These are phyloP conservation scores for Fusarium sublunatum DNA, from an alignment of 2,329 filamentous ascomycete genomes.

Conservation along the genomic window DNA sequence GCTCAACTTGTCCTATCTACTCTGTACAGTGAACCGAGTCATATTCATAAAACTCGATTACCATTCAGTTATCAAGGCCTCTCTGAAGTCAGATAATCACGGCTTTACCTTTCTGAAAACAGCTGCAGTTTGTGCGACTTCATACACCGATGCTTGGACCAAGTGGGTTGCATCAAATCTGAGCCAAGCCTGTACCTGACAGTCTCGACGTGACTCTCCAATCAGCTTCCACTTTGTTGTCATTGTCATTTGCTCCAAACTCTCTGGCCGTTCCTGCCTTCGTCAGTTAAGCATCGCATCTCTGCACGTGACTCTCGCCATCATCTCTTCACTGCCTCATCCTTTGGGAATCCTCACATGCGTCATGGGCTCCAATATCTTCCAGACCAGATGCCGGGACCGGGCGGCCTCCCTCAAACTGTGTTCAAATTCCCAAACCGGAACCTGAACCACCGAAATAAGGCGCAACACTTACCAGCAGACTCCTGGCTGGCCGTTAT, in stretches of 20 bases:
- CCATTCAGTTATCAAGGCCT: not conserved
- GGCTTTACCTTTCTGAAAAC: not conserved
- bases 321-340: not conserved
- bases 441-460: slow-evolving; percentile 12
- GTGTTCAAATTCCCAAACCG: slow-evolving; percentile 8
- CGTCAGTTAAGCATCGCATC: not conserved
- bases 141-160: not conserved
- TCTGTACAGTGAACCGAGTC: not conserved
- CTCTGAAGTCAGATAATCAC: not conserved
- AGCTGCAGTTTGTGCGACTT: not conserved
- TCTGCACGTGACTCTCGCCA: not conserved
- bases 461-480: slow-evolving; percentile 6
- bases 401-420: slow-evolving; percentile 15
- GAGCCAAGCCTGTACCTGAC: slow-evolving; percentile 12
- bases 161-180: slow-evolving; percentile 21
- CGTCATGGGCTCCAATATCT: not conserved
- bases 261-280: not conserved
- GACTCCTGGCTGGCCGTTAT: slow-evolving; percentile 4
- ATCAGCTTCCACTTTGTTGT: slow-evolving; percentile 12
- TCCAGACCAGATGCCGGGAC: not conserved
- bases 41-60: not conserved
- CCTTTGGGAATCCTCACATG: slow-evolving; percentile 1
- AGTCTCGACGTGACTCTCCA: slow-evolving; percentile 8
- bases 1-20: not conserved
- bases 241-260: slow-evolving; percentile 2